phyloP scores from a whole-genome alignment of 2,329 filamentous ascomycete genomes.

The Chrysoporthe cubensis region DNA sequence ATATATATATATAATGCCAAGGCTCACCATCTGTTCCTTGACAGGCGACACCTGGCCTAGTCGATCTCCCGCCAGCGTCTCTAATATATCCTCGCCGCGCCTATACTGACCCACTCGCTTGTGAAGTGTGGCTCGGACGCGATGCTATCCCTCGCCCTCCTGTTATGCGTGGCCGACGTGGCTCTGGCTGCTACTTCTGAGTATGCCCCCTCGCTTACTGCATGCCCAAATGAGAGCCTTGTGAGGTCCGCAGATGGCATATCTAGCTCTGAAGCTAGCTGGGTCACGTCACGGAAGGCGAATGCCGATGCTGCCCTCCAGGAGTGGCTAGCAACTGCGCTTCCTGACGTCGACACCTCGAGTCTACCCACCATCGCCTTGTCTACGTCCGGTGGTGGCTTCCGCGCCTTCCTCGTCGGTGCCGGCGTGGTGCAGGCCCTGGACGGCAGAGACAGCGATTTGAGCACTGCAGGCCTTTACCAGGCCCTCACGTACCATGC shows the following conservation, averaged over 20 bases:
- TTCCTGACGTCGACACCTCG: constrained; percentile 20
- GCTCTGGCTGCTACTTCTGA: constrained; percentile 21
- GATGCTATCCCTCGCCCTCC: constrained; percentile 19
- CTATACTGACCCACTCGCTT: not conserved
- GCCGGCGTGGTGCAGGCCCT: constrained; percentile 37
- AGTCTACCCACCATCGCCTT: constrained; percentile 33
- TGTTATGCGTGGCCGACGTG: constrained; percentile 12
- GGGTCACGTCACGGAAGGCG: constrained; percentile 15
- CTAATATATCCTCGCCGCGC: not conserved
- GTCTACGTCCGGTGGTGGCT: constrained; percentile 37
- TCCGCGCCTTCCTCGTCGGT: constrained; percentile 35
- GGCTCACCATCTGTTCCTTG: not conserved
- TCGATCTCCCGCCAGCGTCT: not conserved
- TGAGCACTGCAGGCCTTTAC: constrained; percentile 29
- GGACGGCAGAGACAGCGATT: constrained; percentile 31
- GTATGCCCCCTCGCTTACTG: not conserved
- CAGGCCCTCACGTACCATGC: constrained; percentile 33
- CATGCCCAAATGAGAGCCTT: constrained; percentile 21
- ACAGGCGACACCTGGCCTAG: not conserved
- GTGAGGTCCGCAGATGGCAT: constrained; percentile 26
- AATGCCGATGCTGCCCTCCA: constrained; percentile 20
- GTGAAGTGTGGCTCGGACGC: not conserved
- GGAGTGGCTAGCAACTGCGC: constrained; percentile 13
- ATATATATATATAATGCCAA: not conserved
- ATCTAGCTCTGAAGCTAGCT: constrained; percentile 20